Conservation (phyloP, 2,329 filamentous ascomycete genomes). For the Cordyceps tenuipes region DNA sequence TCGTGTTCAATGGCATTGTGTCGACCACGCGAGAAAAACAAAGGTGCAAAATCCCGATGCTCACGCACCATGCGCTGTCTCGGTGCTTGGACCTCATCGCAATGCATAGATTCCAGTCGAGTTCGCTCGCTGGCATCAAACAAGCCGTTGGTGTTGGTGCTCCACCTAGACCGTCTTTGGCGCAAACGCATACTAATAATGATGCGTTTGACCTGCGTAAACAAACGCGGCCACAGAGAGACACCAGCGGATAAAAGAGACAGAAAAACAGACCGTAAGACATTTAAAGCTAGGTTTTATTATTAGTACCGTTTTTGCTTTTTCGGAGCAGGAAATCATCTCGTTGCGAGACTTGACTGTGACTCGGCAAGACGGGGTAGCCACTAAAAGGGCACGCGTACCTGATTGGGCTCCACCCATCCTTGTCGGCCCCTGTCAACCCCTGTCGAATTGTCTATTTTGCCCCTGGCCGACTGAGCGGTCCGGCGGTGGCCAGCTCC, state of each 20-base stretch:
- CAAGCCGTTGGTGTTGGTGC: neutral
- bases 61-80: too few species aligned
- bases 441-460: neutral
- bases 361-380: neutral
- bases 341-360: neutral
- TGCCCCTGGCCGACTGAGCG: neutral
- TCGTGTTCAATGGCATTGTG: too few species aligned
- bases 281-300: neutral
- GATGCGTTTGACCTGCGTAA: too few species aligned
- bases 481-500: neutral
- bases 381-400: neutral
- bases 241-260: too few species aligned
- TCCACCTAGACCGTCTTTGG: neutral
- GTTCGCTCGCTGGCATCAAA: neutral
- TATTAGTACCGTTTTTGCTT: neutral
- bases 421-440: neutral
- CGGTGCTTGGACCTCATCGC: neutral
- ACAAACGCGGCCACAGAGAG: too few species aligned
- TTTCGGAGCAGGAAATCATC: neutral
- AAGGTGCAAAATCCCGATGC: too few species aligned
- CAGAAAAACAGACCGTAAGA: too few species aligned
- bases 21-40: too few species aligned
- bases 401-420: neutral
- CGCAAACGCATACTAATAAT: too few species aligned
- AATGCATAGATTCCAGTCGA: neutral